Evolutionary conservation across 768 basidiomycete genomes (phyloP).

Genomic region (Kwoniella dejecticola): DNA sequence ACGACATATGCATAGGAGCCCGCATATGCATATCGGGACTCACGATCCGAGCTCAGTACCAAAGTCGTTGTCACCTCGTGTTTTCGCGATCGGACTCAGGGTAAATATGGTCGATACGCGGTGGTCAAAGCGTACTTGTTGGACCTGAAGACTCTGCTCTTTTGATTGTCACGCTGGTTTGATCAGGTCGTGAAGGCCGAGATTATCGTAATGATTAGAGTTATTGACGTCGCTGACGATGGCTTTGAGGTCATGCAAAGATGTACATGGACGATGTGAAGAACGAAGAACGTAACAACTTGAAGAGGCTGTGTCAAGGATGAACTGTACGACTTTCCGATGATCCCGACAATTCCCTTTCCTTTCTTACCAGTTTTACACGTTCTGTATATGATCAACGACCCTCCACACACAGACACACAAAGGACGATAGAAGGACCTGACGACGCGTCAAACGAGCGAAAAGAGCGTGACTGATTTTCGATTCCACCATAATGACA

Average conservation of each 20-base stretch:
- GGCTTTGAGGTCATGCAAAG: neutral
- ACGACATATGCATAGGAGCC: too few species aligned
- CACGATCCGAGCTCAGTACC: too few species aligned
- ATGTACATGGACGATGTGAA: neutral
- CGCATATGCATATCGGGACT: too few species aligned
- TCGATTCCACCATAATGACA: neutral
- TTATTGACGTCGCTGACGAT: too few species aligned
- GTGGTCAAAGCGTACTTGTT: slow-evolving; percentile 1
- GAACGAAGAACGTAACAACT: slow-evolving; percentile 1
- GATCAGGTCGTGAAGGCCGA: slow-evolving; percentile 1
- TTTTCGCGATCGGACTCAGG: neutral
- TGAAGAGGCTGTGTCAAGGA: neutral
- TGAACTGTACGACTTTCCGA: neutral
- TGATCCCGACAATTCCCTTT: neutral
- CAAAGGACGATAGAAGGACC: neutral
- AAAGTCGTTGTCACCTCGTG: slow-evolving; percentile 1
- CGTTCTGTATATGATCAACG: neutral
- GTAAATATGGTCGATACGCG: neutral
- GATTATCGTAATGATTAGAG: too few species aligned
- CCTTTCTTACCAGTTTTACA: neutral
- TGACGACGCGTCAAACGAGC: neutral
- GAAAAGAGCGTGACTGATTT: slow-evolving; percentile 13
- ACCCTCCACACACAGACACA: neutral
- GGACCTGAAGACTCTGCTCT: neutral
- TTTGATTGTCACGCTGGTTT: neutral